Percentiles rank a stretch among this genome's conserved stretches.
Conservation (phyloP, 192 early-diverging fungal species). For the Umbelopsis vinacea region DNA sequence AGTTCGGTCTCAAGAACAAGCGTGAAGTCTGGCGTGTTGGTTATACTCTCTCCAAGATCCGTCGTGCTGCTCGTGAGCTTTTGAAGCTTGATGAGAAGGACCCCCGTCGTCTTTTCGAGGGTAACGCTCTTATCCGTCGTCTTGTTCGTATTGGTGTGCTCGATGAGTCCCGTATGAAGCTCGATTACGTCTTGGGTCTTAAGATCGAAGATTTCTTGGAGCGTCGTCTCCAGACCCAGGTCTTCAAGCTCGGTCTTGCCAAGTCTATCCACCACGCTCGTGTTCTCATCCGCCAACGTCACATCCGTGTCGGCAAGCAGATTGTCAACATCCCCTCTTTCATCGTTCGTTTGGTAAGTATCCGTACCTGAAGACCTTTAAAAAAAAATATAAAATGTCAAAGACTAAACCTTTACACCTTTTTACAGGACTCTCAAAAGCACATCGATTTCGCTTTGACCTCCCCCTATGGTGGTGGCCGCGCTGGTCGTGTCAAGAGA, state of each 20-base stretch:
- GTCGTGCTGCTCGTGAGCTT: conserved; percentile 99
- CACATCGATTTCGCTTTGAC: conserved; percentile 63
- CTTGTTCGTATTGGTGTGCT: conserved; percentile 98
- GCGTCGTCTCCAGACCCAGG: conserved; percentile 97
- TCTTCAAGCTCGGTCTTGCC: conserved; percentile 96
- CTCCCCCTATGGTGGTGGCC: conserved; percentile 96
- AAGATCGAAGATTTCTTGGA: conserved; percentile 99
- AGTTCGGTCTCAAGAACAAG: conserved; percentile 99
- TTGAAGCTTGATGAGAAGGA: conserved; percentile 95
- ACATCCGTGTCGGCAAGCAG: conserved; percentile 98
- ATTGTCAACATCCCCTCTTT: conserved; percentile 96
- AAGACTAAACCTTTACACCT: not conserved
- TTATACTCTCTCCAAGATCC: conserved; percentile 96
- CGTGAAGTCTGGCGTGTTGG: conserved; percentile 98
- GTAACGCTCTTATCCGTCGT: conserved; percentile 98
- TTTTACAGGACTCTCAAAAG: conserved; percentile 53
- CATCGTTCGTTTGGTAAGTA: conserved; percentile 81
- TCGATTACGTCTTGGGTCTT: conserved; percentile 97
- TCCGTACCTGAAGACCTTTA: not conserved
- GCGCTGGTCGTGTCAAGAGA: conserved; percentile 93
- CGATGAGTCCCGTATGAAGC: conserved; percentile 95
- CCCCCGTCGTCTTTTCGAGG: conserved; percentile 96
- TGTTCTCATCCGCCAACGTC: conserved; percentile 96
- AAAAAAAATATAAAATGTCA: not conserved
- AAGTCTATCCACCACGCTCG: conserved; percentile 99